Percentiles rank a stretch among this genome's conserved stretches.
phyloP scores from a whole-genome alignment of 495 filamentous ascomycete species.

The Tetracladium marchalianum region DNA sequence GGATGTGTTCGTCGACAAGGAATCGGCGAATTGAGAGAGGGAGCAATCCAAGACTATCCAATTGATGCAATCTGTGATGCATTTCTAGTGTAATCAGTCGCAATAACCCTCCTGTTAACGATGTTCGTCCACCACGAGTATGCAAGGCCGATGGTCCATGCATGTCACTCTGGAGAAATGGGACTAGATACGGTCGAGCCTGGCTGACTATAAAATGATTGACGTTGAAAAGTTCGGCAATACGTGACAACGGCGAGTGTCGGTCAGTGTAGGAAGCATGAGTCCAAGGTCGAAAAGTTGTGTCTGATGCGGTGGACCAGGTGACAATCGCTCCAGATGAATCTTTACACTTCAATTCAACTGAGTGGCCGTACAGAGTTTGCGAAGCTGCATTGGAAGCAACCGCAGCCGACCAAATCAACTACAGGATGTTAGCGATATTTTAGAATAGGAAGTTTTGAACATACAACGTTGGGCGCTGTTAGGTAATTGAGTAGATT shows the following conservation, averaged over 20 bases:
- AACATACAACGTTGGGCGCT: conserved; percentile 81
- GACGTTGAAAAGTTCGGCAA: conserved; percentile 89
- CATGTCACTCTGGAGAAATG: conserved; percentile 74
- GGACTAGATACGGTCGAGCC: conserved; percentile 70
- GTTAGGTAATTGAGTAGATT: conserved; percentile 89
- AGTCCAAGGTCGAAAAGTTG: conserved; percentile 59
- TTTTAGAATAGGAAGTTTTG: background rate
- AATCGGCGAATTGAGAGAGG: conserved; percentile 62
- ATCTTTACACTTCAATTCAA: conserved; percentile 75
- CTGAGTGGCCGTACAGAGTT: conserved; percentile 49
- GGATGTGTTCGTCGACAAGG: conserved; percentile 79
- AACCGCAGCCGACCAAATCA: conserved; percentile 89
- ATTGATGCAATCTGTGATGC: conserved; percentile 71
- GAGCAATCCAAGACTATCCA: conserved; percentile 67
- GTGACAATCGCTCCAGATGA: conserved; percentile 67
- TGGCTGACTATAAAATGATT: conserved; percentile 81
- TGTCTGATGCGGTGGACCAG: conserved; percentile 60
- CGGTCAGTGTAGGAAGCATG: conserved; percentile 60
- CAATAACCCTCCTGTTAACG: conserved; percentile 51
- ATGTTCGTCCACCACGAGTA: conserved; percentile 45
- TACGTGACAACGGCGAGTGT: conserved; percentile 71
- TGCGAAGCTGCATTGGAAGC: conserved; percentile 78
- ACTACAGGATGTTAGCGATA: conserved; percentile 27
- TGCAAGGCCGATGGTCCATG: conserved; percentile 57
- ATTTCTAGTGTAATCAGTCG: conserved; percentile 65